A percentile compares a stretch with the other conserved stretches of the same genome.
phyloP scores from a whole-genome alignment of 2,329 filamentous ascomycete species.

The Sarocladium oryzae region DNA sequence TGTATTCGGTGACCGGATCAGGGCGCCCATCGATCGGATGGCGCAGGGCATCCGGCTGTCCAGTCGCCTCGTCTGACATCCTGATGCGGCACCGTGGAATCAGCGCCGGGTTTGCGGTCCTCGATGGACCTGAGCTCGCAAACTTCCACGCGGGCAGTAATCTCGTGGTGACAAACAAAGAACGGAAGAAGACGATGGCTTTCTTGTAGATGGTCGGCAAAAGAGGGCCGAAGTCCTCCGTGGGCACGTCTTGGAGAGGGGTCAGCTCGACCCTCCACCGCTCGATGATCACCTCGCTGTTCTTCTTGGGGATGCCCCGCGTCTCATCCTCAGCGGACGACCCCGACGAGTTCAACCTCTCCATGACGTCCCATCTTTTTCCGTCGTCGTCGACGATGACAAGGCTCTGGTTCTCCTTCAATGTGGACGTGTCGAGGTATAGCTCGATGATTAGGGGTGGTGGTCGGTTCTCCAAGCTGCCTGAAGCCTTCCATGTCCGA shows the following conservation, averaged over 20 bases:
- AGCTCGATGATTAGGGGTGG: conserved; percentile 85
- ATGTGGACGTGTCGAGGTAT: conserved; percentile 71
- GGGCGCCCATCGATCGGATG: conserved; percentile 30
- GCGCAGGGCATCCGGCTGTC: conserved; percentile 58
- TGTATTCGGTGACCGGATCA: conserved; percentile 60
- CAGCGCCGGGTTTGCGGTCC: conserved; percentile 60
- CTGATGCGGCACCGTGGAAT: conserved; percentile 75
- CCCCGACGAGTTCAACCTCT: conserved; percentile 64
- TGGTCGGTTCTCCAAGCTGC: conserved; percentile 69
- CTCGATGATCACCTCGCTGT: conserved; percentile 77
- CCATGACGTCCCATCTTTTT: conserved; percentile 87
- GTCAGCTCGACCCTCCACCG: conserved; percentile 85
- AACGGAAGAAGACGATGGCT: conserved; percentile 88
- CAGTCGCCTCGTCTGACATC: conserved; percentile 48
- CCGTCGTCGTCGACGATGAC: conserved; percentile 84
- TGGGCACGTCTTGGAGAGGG: conserved; percentile 37
- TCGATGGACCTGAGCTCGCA: conserved; percentile 63
- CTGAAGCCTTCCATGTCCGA: conserved; percentile 72
- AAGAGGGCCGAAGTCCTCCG: conserved; percentile 52
- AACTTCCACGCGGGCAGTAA: conserved; percentile 85
- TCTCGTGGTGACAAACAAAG: conserved; percentile 74
- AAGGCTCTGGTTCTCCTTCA: conserved; percentile 79
- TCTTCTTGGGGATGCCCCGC: conserved; percentile 35
- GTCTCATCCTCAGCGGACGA: conserved; percentile 43
- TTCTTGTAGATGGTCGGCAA: conserved; percentile 95